These are phyloP conservation scores for Aureobasidium sp. DNA, from an alignment of 2,329 filamentous ascomycete genomes.

Conservation along the genomic window DNA sequence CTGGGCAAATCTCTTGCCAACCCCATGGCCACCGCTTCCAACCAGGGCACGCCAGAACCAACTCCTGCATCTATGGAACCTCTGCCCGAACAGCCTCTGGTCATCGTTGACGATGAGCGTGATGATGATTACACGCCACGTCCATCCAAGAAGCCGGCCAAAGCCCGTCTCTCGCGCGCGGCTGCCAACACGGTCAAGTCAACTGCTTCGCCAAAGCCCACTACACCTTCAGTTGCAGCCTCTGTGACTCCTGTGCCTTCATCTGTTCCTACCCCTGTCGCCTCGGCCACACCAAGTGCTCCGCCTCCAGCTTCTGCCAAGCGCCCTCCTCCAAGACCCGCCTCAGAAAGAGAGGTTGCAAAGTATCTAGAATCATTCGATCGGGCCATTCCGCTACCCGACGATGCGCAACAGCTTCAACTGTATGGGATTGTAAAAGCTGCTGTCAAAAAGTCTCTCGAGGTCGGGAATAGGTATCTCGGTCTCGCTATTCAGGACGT, in stretches of 20 bases:
- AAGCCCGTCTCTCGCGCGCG: slow-evolving; percentile 24
- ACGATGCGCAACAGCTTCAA: not conserved
- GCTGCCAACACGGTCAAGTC: slow-evolving; percentile 7
- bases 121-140: slow-evolving; percentile 41
- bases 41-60: slow-evolving; percentile 40
- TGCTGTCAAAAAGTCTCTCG: slow-evolving; percentile 35
- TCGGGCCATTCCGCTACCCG: not conserved
- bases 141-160: slow-evolving; percentile 29
- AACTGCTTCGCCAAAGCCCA: slow-evolving; percentile 19
- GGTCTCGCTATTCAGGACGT: slow-evolving; percentile 38
- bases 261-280: not conserved
- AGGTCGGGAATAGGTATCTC: slow-evolving; percentile 31
- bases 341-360: not conserved
- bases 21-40: slow-evolving; percentile 32
- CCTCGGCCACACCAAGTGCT: not conserved
- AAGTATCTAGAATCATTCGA: not conserved
- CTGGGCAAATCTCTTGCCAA: slow-evolving; percentile 36
- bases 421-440: slow-evolving; percentile 33
- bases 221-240: slow-evolving; percentile 17
- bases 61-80: slow-evolving; percentile 35
- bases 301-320: not conserved
- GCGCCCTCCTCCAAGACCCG: not conserved
- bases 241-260: slow-evolving; percentile 4
- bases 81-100: slow-evolving; percentile 25
- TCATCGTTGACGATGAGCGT: slow-evolving; percentile 37